A percentile compares a stretch with the other conserved stretches of the same genome.
Evolutionary conservation across 129 eudicot genomes (phyloP).

Genomic region (Artemisia tridentata): DNA sequence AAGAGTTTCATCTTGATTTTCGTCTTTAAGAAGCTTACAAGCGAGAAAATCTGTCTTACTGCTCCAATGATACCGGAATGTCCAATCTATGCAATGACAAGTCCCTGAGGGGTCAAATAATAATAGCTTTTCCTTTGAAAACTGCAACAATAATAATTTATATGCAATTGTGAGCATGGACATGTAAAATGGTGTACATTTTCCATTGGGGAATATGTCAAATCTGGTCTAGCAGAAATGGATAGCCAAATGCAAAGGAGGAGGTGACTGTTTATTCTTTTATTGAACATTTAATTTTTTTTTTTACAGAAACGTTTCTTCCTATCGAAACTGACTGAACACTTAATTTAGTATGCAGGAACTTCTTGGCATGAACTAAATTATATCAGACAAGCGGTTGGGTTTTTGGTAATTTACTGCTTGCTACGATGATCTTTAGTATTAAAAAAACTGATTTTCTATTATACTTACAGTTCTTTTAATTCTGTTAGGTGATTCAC

Average conservation of each 20-base stretch:
- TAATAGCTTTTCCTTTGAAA: too few relatives aligned
- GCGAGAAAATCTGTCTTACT: too few relatives aligned
- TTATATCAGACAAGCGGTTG: slow-evolving; percentile 98
- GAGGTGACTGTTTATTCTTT: slow-evolving; percentile 48
- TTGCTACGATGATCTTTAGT: slow-evolving; percentile 17
- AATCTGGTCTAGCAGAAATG: slow-evolving; percentile 99
- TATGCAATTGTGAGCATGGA: too few relatives aligned
- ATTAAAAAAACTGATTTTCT: not conserved
- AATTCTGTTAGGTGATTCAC: slow-evolving; percentile 72
- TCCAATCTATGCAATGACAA: too few relatives aligned
- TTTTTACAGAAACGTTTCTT: not conserved
- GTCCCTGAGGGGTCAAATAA: too few relatives aligned
- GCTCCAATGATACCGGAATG: too few relatives aligned
- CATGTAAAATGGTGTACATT: slow-evolving; percentile 72
- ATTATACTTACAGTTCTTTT: slow-evolving; percentile 1
- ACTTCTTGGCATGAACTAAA: slow-evolving; percentile 98
- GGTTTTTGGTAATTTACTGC: slow-evolving; percentile 67
- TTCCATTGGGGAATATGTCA: slow-evolving; percentile 95
- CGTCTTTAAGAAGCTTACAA: too few relatives aligned
- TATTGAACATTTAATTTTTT: not conserved
- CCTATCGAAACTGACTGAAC: slow-evolving; percentile 26
- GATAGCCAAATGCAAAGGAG: slow-evolving; percentile 80
- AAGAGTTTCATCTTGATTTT: too few relatives aligned
- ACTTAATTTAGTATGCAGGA: slow-evolving; percentile 78
- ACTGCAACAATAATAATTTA: too few relatives aligned